These are phyloP conservation scores for Daldinia bambusicola DNA, from an alignment of 495 filamentous ascomycete species.

Conservation along the genomic window DNA sequence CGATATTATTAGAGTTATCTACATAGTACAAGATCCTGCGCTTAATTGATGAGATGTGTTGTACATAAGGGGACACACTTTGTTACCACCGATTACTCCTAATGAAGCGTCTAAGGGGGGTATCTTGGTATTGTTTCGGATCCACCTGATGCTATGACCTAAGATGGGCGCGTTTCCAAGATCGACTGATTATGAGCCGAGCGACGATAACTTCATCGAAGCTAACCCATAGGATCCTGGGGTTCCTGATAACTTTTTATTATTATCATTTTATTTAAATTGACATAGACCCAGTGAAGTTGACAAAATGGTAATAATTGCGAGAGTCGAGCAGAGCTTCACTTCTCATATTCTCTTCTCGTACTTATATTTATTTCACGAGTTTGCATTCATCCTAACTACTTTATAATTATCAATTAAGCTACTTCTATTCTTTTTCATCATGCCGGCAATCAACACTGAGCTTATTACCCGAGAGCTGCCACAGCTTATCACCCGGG, in stretches of 20 bases:
- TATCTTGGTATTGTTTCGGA: conserved; percentile 36
- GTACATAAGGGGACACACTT: background rate
- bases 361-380: background rate
- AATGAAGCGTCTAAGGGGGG: background rate
- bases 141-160: conserved; percentile 25
- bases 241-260: conserved; percentile 3
- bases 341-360: conserved; percentile 7
- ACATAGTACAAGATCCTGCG: background rate
- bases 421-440: background rate
- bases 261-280: conserved; percentile 18
- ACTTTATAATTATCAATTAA: conserved; percentile 9
- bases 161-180: conserved; percentile 15
- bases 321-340: conserved; percentile 19
- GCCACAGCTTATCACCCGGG: conserved; percentile 39
- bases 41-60: background rate
- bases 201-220: conserved; percentile 27
- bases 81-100: conserved; percentile 8
- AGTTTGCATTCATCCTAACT: background rate
- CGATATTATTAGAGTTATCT: background rate
- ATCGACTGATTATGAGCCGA: conserved; percentile 42
- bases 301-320: background rate
- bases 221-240: conserved; percentile 3
- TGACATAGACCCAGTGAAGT: background rate
- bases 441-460: conserved; percentile 36
- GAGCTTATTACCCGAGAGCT: conserved; percentile 36